A percentile compares a stretch with the other conserved stretches of the same genome.
These are phyloP conservation scores for Blastobotrys ciferrii DNA, from an alignment of 1,139 yeast species.

Conservation along the genomic window DNA sequence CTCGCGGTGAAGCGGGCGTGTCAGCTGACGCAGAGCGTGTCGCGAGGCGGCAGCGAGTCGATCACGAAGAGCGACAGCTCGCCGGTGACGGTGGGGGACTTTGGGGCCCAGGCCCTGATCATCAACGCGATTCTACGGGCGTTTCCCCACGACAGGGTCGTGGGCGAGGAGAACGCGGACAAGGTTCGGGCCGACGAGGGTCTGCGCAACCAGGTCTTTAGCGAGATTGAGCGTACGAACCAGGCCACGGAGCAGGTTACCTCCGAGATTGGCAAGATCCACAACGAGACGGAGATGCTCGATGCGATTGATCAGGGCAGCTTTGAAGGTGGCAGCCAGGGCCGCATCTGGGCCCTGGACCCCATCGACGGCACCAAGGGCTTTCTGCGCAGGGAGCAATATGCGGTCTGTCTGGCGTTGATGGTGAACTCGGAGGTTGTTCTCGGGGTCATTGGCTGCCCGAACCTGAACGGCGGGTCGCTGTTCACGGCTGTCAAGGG, in stretches of 20 bases:
- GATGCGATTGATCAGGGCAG: conserved; percentile 75
- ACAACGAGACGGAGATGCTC: conserved; percentile 50
- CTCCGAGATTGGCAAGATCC: conserved; percentile 39
- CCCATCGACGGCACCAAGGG: conserved; percentile 99
- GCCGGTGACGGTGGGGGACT: conserved; percentile 96
- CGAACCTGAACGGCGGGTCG: conserved; percentile 69
- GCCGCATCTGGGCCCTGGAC: conserved; percentile 95
- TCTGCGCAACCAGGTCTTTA: conserved; percentile 44
- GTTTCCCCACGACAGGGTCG: conserved; percentile 82
- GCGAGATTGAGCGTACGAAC: conserved; percentile 33
- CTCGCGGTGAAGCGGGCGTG: conserved; percentile 90
- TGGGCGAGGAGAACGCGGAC: conserved; percentile 90
- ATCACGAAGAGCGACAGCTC: conserved; percentile 84
- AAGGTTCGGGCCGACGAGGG: conserved; percentile 52
- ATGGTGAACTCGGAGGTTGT: conserved; percentile 82
- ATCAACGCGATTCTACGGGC: conserved; percentile 75
- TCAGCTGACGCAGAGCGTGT: conserved; percentile 65
- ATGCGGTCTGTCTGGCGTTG: conserved; percentile 90
- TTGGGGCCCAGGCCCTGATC: conserved; percentile 91
- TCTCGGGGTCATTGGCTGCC: conserved; percentile 94
- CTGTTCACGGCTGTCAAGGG: conserved; percentile 75
- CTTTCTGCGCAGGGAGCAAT: conserved; percentile 91
- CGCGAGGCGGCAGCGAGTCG: conserved; percentile 45
- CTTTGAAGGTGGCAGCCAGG: conserved; percentile 70
- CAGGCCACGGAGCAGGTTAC: conserved; percentile 30